Percentiles rank a stretch among this genome's conserved stretches.
Conservation (phyloP, 2,329 filamentous ascomycete species). For the Claviceps africana region DNA sequence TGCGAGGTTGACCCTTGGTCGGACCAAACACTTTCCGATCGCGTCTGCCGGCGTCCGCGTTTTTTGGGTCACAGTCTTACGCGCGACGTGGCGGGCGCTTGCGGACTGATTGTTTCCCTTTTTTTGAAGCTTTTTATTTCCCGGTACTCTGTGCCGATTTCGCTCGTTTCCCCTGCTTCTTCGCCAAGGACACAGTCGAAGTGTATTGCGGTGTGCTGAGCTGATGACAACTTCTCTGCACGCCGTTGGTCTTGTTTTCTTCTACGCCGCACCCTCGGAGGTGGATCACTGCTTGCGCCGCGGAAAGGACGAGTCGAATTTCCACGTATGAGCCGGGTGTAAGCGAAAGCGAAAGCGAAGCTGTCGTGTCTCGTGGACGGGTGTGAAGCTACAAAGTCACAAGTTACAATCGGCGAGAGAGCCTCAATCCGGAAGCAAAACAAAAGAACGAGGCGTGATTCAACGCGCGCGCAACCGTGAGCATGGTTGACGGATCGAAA, state of each 20-base stretch:
- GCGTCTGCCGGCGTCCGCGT: neutral
- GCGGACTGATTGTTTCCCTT: neutral
- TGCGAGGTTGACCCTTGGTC: neutral
- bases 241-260: neutral
- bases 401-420: neutral
- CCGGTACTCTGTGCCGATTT: constrained; percentile 40
- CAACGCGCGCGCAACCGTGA: neutral
- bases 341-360: neutral
- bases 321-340: neutral
- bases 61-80: neutral
- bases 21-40: neutral
- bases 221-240: neutral
- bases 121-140: neutral
- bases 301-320: neutral
- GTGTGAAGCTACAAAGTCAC: neutral
- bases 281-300: neutral
- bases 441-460: neutral
- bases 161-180: constrained; percentile 29
- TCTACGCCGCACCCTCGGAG: neutral
- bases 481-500: constrained; percentile 14
- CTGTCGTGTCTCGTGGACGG: neutral
- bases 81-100: neutral
- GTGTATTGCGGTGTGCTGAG: neutral
- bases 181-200: neutral
- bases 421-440: neutral